Percentiles rank a stretch among this genome's conserved stretches.
These are phyloP conservation scores for Penicillium argentinense DNA, from an alignment of 495 filamentous ascomycete genomes.

Conservation along the genomic window DNA sequence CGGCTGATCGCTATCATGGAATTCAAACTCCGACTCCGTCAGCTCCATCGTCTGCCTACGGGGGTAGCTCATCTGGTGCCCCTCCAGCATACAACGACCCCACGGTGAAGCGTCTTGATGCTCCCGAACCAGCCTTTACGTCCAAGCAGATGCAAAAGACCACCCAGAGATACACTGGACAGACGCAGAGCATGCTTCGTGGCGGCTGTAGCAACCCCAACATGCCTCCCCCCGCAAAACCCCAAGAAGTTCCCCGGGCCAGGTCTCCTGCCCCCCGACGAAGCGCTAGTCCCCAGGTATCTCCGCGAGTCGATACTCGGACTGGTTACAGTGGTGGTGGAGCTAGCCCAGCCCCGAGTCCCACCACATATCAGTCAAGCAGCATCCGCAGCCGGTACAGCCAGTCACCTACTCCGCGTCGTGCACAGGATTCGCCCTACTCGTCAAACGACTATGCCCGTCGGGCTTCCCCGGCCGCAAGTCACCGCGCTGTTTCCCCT, in stretches of 20 bases:
- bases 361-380: slow-evolving; percentile 40
- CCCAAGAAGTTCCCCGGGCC: slow-evolving; percentile 44
- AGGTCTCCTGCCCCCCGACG: slow-evolving; percentile 53
- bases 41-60: slow-evolving; percentile 59
- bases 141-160: slow-evolving; percentile 91
- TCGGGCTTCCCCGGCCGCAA: slow-evolving; percentile 50
- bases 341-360: slow-evolving; percentile 29
- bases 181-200: slow-evolving; percentile 79
- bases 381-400: slow-evolving; percentile 42
- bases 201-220: slow-evolving; percentile 37
- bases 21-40: slow-evolving; percentile 66
- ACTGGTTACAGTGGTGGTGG: slow-evolving; percentile 38
- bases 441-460: slow-evolving; percentile 48
- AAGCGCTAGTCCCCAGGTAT: slow-evolving; percentile 53
- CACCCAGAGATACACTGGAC: slow-evolving; percentile 79
- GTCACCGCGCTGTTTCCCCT: slow-evolving; percentile 54
- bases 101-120: slow-evolving; percentile 74
- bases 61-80: slow-evolving; percentile 52
- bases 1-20: slow-evolving; percentile 91
- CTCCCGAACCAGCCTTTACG: slow-evolving; percentile 89
- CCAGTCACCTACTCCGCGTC: slow-evolving; percentile 48
- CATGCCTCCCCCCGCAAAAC: slow-evolving; percentile 23
- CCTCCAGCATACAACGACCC: slow-evolving; percentile 83
- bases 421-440: slow-evolving; percentile 57
- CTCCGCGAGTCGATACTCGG: slow-evolving; percentile 38